Evolutionary conservation across 371 early-diverging fungal species (phyloP), one percentile per base, ranked within the genome.

Genomic region (Mortierella sp.): DNA sequence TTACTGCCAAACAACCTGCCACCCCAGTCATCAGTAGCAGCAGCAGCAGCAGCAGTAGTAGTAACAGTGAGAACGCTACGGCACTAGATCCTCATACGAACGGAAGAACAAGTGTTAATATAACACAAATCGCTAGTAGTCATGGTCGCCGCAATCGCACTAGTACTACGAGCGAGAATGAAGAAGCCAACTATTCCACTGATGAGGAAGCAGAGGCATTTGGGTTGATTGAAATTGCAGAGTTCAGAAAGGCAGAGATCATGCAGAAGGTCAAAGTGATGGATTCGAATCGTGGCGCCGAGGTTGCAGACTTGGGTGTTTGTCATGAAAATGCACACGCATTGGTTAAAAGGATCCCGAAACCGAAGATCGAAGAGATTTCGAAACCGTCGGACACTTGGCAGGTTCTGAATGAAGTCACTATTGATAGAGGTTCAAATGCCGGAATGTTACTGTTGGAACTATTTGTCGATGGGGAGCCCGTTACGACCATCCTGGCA

Each of bases 341-440:
- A 0, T 40, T 79, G 55, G 59, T 79, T 32, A 70, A 55, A 4
- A 60, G 65, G 9, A 36, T 55, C 1, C 74, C 64, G 2, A 79
- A 36, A 28, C 65, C 74, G 0, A 61, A 63, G 10, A 60, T 50
- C 16, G 69, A 75, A 16, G 66, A 68, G 28, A 63, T 65, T 32
- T 52, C 61, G 58, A 53, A 33, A 11, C 75, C 72, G 10, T 69
- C 76, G 4, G 81, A 80, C 36, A 81, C 86, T 13, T 87, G 88
- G 77, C 81, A 91, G 65, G 86, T 92, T 36, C 71, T 94, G 74
- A 94, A 95, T 60, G 94, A 93, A 64, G 88, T 91, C 13, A 89
- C 93, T 9, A 89, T 95, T n/a, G 96, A 95, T 77, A 89, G 96
- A 36, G 96, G 96, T 0, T 91, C 92, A 13, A 83, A 77, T 43